These are phyloP conservation scores for Stipa capillata DNA, from an alignment of 176 grass and related monocot genomes.

Conservation along the genomic window DNA sequence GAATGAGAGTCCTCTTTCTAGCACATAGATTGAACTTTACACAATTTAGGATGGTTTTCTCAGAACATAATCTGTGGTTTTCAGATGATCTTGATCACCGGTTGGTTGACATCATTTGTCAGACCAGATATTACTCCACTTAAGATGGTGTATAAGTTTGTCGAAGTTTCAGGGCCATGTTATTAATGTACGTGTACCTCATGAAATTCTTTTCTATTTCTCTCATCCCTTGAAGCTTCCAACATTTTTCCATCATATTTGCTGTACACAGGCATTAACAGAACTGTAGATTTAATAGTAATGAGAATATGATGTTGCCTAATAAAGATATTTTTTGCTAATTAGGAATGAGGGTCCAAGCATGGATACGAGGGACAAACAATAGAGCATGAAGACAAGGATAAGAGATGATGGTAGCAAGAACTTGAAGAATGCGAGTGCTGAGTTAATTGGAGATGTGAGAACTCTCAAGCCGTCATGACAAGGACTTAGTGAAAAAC, in stretches of 20 bases:
- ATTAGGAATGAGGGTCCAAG: too few species aligned
- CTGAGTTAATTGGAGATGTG: too few species aligned
- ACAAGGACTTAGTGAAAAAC: too few species aligned
- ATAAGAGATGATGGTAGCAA: too few species aligned
- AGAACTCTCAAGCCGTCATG: too few species aligned
- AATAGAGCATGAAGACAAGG: too few species aligned
- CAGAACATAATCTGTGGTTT: background rate
- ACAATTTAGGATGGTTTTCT: background rate
- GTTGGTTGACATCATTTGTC: background rate
- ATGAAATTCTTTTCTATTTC: background rate
- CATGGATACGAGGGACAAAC: too few species aligned
- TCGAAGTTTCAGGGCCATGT: background rate
- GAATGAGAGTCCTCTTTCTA: background rate
- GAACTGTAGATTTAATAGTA: background rate
- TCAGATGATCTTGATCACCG: background rate
- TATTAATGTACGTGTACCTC: background rate
- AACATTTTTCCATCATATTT: constrained; percentile 7
- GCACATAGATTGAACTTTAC: background rate
- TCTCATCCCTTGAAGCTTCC: background rate
- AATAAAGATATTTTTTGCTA: too few species aligned
- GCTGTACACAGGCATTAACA: constrained; percentile 1
- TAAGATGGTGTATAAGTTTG: background rate
- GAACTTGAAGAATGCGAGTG: too few species aligned
- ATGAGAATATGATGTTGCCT: too few species aligned
- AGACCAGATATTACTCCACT: background rate